Conservation (phyloP, 108 stramenopile genomes). For the Pseudonitzschia delicatissima region DNA sequence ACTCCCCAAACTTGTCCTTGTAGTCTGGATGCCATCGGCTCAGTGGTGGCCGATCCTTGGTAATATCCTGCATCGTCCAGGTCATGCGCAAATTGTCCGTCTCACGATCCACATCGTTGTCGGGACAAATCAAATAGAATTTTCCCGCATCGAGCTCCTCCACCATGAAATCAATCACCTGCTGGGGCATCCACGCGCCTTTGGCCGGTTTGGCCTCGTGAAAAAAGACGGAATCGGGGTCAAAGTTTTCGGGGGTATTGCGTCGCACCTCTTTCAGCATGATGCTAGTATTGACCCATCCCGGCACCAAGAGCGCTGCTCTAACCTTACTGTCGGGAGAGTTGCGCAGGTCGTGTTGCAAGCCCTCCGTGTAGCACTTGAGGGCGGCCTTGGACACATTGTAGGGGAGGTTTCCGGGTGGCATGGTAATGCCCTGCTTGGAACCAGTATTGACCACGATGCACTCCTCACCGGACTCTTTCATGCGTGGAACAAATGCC, state of each 20-base stretch:
- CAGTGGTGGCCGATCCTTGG: constrained; percentile 43
- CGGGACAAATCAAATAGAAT: constrained; percentile 59
- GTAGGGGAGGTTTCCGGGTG: constrained; percentile 57
- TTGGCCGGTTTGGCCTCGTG: constrained; percentile 52
- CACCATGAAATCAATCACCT: constrained; percentile 55
- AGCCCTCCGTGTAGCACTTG: constrained; percentile 56
- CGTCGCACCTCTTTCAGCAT: constrained; percentile 32
- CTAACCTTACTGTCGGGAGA: constrained; percentile 25
- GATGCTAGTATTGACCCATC: constrained; percentile 64
- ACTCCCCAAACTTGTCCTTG: constrained; percentile 37
- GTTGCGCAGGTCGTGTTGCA: constrained; percentile 49
- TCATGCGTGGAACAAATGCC: constrained; percentile 59
- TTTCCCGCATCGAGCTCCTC: constrained; percentile 42
- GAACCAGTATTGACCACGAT: constrained; percentile 62
- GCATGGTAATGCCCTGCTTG: constrained; percentile 65
- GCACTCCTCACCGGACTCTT: constrained; percentile 36
- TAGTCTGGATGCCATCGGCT: constrained; percentile 61
- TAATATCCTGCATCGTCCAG: constrained; percentile 60
- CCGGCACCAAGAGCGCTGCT: constrained; percentile 49
- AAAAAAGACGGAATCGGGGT: constrained; percentile 35
- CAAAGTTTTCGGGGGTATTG: constrained; percentile 33
- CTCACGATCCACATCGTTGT: constrained; percentile 58
- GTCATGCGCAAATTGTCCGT: constrained; percentile 63
- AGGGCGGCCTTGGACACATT: constrained; percentile 61
- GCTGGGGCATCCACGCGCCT: constrained; percentile 61